phyloP scores from a whole-genome alignment of 495 filamentous ascomycete genomes.

The Neurospora sp. region DNA sequence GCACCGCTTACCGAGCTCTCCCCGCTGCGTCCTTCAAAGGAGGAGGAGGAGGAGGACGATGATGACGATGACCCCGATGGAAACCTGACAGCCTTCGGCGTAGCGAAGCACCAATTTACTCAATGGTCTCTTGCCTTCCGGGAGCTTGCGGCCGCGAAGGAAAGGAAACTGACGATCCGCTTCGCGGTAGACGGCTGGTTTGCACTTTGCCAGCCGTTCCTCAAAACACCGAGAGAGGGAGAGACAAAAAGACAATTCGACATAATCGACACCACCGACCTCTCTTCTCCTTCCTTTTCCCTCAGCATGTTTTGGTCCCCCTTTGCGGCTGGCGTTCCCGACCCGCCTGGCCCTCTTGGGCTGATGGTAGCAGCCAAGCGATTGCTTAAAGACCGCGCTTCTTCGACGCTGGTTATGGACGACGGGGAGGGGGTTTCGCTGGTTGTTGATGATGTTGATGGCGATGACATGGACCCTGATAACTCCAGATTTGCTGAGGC shows the following conservation, averaged over 20 bases:
- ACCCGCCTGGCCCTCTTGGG: slow-evolving; percentile 40
- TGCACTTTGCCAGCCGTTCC: slow-evolving; percentile 28
- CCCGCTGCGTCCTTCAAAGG: neutral
- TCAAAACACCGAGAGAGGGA: too few relatives aligned
- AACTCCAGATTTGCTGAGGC: neutral
- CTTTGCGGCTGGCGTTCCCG: slow-evolving; percentile 7
- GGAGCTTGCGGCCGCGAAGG: neutral
- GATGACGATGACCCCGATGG: neutral
- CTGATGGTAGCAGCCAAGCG: slow-evolving; percentile 38
- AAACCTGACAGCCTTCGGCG: slow-evolving; percentile 2
- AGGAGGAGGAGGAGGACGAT: neutral
- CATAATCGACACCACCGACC: slow-evolving; percentile 50
- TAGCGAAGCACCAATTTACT: slow-evolving; percentile 21
- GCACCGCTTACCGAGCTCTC: slow-evolving; percentile 10
- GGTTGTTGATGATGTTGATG: neutral
- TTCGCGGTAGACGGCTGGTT: slow-evolving; percentile 36
- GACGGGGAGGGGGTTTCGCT: slow-evolving; percentile 1
- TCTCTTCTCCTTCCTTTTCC: slow-evolving; percentile 7
- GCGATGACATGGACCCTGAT: slow-evolving; percentile 13
- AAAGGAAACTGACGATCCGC: slow-evolving; percentile 25
- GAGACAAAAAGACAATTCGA: slow-evolving; percentile 32
- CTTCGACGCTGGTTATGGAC: slow-evolving; percentile 28
- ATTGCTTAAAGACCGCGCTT: slow-evolving; percentile 28
- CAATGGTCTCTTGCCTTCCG: slow-evolving; percentile 25
- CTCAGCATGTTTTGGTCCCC: neutral